phyloP scores from a whole-genome alignment of 495 filamentous ascomycete genomes.

The Aspergillus conjunctus region DNA sequence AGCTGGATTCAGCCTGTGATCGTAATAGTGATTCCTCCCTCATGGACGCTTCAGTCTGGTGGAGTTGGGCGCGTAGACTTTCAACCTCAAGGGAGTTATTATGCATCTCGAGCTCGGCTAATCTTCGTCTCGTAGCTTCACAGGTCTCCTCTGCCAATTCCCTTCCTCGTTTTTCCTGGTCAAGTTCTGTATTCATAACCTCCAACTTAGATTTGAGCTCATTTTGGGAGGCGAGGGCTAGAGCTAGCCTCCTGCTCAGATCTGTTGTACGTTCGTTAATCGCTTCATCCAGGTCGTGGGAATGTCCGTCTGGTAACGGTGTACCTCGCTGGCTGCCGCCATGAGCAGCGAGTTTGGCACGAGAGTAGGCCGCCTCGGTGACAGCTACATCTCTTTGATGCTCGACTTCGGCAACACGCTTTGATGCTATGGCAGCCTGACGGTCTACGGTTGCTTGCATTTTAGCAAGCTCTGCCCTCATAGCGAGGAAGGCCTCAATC shows the following conservation, averaged over 20 bases:
- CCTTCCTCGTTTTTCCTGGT: slow-evolving; percentile 76
- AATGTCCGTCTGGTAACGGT: slow-evolving; percentile 63
- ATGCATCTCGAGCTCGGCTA: slow-evolving; percentile 84
- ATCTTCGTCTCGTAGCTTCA: slow-evolving; percentile 76
- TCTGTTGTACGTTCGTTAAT: slow-evolving; percentile 69
- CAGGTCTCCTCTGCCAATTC: slow-evolving; percentile 87
- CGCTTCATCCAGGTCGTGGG: slow-evolving; percentile 58
- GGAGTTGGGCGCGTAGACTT: slow-evolving; percentile 79
- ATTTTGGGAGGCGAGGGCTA: slow-evolving; percentile 73
- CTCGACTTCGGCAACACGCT: slow-evolving; percentile 88
- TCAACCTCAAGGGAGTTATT: slow-evolving; percentile 81
- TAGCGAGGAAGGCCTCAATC: slow-evolving; percentile 88
- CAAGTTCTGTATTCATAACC: slow-evolving; percentile 65
- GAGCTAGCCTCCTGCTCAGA: slow-evolving; percentile 78
- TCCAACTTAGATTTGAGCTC: slow-evolving; percentile 74
- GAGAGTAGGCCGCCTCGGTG: slow-evolving; percentile 90
- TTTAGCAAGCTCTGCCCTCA: slow-evolving; percentile 75
- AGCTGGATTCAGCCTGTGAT: slow-evolving; percentile 71
- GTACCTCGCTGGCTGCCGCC: slow-evolving; percentile 70
- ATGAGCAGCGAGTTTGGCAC: slow-evolving; percentile 86
- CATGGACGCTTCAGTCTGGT: slow-evolving; percentile 69
- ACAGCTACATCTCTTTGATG: slow-evolving; percentile 90
- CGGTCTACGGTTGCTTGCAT: slow-evolving; percentile 84
- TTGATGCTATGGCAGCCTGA: slow-evolving; percentile 80
- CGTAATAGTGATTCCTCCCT: slow-evolving; percentile 76